Evolutionary conservation across 306 rosid species (phyloP).

Genomic region (Delonix regia): DNA sequence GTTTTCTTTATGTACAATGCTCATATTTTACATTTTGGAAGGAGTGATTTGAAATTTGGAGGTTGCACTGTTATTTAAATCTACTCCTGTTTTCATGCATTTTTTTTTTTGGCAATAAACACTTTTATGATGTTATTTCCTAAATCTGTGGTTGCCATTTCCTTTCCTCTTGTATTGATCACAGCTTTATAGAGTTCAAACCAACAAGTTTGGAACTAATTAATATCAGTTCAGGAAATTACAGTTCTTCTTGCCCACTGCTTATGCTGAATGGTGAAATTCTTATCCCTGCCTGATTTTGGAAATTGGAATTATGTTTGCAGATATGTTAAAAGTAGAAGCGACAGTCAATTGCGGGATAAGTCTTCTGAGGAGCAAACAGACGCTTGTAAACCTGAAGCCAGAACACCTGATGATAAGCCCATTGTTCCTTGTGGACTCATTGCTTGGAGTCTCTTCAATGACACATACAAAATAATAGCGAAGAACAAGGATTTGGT

Average conservation of each 20-base stretch:
- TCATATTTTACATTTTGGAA: background rate
- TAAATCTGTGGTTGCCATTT: background rate
- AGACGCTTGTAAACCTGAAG: constrained; percentile 57
- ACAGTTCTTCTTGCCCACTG: constrained; percentile 1
- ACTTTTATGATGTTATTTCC: background rate
- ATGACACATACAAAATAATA: constrained; percentile 74
- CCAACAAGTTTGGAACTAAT: background rate
- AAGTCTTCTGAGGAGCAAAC: constrained; percentile 38
- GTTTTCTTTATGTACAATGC: background rate
- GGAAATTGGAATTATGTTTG: constrained; percentile 34
- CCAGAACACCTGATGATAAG: constrained; percentile 20
- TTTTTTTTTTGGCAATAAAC: background rate
- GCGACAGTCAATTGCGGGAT: constrained; percentile 58
- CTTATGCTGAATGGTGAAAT: constrained; percentile 13
- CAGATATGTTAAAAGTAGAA: constrained; percentile 79
- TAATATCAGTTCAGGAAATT: background rate
- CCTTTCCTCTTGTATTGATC: background rate
- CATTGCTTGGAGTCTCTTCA: constrained; percentile 89
- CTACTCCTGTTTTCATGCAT: background rate
- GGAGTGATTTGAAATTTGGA: background rate
- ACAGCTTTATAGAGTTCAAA: background rate
- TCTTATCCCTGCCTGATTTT: constrained; percentile 19
- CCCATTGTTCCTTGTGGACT: constrained; percentile 91
- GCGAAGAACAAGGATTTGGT: constrained; percentile 47
- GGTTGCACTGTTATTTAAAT: background rate